Base-by-base conservation (phyloP, 805 yeast genomes). In the Lipomyces anomalus region DNA sequence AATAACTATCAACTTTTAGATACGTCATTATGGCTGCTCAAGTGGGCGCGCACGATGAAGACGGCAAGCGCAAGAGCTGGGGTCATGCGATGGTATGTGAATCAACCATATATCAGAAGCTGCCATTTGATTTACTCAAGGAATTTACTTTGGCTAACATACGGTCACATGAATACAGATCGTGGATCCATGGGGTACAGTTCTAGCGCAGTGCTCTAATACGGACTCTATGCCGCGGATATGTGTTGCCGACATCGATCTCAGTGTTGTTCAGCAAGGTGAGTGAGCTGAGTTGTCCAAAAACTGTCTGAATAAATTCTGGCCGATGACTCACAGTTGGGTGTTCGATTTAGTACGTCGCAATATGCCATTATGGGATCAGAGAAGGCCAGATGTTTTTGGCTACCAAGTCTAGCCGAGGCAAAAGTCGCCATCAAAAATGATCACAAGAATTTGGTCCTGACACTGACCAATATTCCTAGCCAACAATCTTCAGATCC, bases 1-100 rank as follows among this genome's bases (percentile, higher is more conserved):
- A n/a, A n/a, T 16, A 23, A 5, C 48, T 6, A 43, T 16, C 7
- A 29, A 24, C 18, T 9, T 29, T 20, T 16, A 43, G 83, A 51
- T 92, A 75, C 61, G 95, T 90, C 3, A 69, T 92, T 1, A 78
- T 89, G 83, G 88, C 97, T 0, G 97, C 94, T 0, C 97, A 89
- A 61, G 77, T 79, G 43, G 97, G 97, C 1, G 63, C 65, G 28
- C 96, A 88, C 61, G 78, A 79, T 51, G 71, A 77, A 0, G 64
- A 56, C 40, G 67, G 67, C 17, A 72, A 70, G 46, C 69, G 97
- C 46, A 73, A 76, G 46, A 84, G 95, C 50, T 90, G 81, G 68
- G 98, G 98, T 1, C 94, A 88, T 57, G 73, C 95, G 0, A 70
- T 89, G 56, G 52, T 51, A 29, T 18, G 29, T 22, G n/a, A 17